Base-by-base conservation (phyloP, 1,284 basidiomycete species). In the Ganoderma sinense region DNA sequence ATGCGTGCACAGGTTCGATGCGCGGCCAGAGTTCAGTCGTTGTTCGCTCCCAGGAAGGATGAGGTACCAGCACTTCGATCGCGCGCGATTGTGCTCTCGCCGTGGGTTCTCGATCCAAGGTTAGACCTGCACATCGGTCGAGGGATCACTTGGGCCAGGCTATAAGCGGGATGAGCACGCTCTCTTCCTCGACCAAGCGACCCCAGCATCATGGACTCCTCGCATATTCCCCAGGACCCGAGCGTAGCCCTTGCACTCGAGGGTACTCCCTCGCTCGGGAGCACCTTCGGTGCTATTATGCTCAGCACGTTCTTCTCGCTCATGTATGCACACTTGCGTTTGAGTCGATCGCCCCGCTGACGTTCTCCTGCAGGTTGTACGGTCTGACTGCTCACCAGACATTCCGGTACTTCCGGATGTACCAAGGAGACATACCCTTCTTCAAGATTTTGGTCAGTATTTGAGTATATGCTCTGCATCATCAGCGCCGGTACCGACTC, bases 371-470 rank as follows among this genome's bases (percentile, higher is more conserved):
- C 20, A 64, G 63, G 63, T 51, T 64, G 2, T 64, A 53, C 36
- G 63, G 63, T 2, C 36, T 64, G 31, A 64, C 63, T 16, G 63
- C 36, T 4, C 63, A 64, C 39, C 63, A 64, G 63, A 53, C 63
- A 16, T 64, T 23, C n/a, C 51, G 51, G n/a, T 64, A 64, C 23
- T 64, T 64, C 51, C 33, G 63, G 2, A 64, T 55, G 51, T 64
- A 64, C n/a, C n/a, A 14, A 10, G 18, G n/a, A 2, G 63, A 64
- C 26, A 53, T 40, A 13, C 45, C 18, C 14, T 26, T 48, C 33
- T 33, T 64, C 23, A 53, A 64, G 51, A 40, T 41, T 1, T 39
- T 45, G n/a, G 63, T 64, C 18, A 13, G 63, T 64, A 1, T 2
- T 14, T 11, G 7, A 14, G 48, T 2, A 14, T 64, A n/a, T 26